Conservation (phyloP, 192 early-diverging fungal genomes). For the Gaertneriomyces semiglobifer region DNA sequence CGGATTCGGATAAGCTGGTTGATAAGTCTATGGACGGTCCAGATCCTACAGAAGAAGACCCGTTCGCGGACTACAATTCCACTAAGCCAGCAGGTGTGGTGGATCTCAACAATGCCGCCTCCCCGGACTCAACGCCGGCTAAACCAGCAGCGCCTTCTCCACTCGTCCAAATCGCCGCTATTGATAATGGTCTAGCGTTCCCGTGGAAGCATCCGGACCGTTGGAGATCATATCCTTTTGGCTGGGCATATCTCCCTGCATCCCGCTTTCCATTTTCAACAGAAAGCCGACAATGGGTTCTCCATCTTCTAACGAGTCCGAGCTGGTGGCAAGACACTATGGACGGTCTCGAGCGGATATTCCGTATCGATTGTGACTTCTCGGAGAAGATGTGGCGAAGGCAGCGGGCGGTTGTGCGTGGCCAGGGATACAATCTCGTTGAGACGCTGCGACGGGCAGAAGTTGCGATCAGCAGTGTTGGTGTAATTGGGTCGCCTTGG, state of each 20-base stretch:
- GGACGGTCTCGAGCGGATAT: constrained; percentile 61
- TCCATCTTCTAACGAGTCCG: constrained; percentile 64
- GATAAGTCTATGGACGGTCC: too few species aligned
- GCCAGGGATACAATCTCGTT: constrained; percentile 82
- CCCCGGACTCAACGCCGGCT: too few species aligned
- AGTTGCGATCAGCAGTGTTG: constrained; percentile 17
- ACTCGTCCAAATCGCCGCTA: constrained; percentile 75
- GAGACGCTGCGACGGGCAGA: constrained; percentile 58
- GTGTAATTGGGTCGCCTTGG: constrained; percentile 37
- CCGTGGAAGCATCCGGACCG: constrained; percentile 88
- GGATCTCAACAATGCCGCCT: too few species aligned
- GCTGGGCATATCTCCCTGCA: constrained; percentile 76
- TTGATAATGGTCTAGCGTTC: constrained; percentile 93
- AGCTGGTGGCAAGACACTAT: constrained; percentile 80
- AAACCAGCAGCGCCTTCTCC: background rate
- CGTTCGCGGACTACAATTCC: too few species aligned
- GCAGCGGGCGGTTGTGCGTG: constrained; percentile 80
- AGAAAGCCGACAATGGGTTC: constrained; percentile 63
- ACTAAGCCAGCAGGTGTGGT: too few species aligned
- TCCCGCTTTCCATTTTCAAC: constrained; percentile 65
- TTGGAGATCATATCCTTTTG: constrained; percentile 86
- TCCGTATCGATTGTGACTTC: constrained; percentile 73
- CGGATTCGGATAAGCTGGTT: too few species aligned
- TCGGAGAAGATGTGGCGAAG: constrained; percentile 72
- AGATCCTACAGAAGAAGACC: too few species aligned